Conservation (phyloP, 2,329 filamentous ascomycete species). For the Coniochaeta hoffmannii region DNA sequence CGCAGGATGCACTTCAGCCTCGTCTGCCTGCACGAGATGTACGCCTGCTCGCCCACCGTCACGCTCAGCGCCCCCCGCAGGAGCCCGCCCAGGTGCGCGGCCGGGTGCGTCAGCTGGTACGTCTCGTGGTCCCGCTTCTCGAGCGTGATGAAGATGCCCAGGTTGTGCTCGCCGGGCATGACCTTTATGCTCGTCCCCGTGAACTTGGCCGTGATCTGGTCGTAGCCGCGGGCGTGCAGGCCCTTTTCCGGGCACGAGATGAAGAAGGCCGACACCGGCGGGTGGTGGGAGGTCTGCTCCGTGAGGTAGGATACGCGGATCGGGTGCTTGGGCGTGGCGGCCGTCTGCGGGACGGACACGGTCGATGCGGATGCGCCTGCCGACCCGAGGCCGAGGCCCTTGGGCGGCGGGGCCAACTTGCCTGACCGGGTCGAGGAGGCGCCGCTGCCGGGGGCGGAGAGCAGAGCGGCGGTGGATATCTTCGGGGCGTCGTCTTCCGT, state of each 20-base stretch:
- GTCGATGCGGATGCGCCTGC: conserved; percentile 39
- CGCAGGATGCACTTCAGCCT: conserved; percentile 86
- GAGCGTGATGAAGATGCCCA: conserved; percentile 89
- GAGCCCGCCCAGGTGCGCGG: conserved; percentile 85
- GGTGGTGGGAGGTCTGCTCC: conserved; percentile 96
- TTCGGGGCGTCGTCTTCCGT: conserved; percentile 69
- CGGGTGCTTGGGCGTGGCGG: conserved; percentile 31
- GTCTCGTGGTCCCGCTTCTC: conserved; percentile 76
- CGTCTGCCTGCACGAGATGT: conserved; percentile 82
- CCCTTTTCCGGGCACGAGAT: conserved; percentile 89
- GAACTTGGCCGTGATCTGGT: conserved; percentile 96
- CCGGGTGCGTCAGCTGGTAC: conserved; percentile 90
- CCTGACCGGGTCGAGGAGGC: conserved; percentile 40
- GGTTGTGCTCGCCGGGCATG: conserved; percentile 83
- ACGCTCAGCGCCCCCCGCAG: conserved; percentile 82
- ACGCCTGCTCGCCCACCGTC: conserved; percentile 83
- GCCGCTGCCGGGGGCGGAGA: conserved; percentile 29
- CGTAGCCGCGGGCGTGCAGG: conserved; percentile 80
- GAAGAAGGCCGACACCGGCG: conserved; percentile 92
- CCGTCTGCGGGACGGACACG: conserved; percentile 43
- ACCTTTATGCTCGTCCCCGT: conserved; percentile 93
- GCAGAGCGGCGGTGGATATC: conserved; percentile 45
- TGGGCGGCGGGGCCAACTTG: conserved; percentile 19
- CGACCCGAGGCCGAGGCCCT: conserved; percentile 23
- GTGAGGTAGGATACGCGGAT: conserved; percentile 89